Evolutionary conservation across 129 eudicot species (phyloP), one percentile per base, ranked within the genome.

Genomic region (Apium graveolens): DNA sequence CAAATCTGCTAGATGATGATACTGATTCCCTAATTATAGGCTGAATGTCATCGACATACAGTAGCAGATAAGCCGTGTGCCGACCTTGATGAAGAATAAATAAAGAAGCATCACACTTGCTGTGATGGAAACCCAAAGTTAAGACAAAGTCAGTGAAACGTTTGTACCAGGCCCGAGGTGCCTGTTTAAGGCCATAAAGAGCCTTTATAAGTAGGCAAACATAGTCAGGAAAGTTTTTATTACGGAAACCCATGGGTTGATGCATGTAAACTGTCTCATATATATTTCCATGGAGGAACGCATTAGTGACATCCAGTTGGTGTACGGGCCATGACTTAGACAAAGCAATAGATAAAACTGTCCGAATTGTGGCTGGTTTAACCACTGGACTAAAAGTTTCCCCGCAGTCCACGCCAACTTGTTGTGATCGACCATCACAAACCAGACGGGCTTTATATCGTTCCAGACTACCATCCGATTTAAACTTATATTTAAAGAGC

Each of bases 381-480:
- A 60, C 68, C 68, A 60, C 48, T 44, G 48, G 68, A 60, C 68
- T 60, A n/a, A 60, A 60, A 60, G 68, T 60, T 24, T 12, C 68
- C n/a, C 26, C 68, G 9, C 68, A 60, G 26, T 60, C 68, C 12
- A 60, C 31, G 11, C 68, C 68, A n/a, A 60, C 68, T 34, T 60
- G 12, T 60, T 60, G 68, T 18, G 68, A 60, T 7, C 31, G n/a
- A n/a, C 32, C 32, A 60, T 60, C 21, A 1, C n/a, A n/a, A 1
- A 60, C 68, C n/a, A 60, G 68, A 21, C 31, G 29, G 4, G 68
- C 68, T 24, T 60, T 60, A n/a, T 60, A 24, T 60, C 68, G 68
- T n/a, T 60, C 31, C 29, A 60, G 26, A 6, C 29, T n/a, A 60
- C 68, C 68, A n/a, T 60, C 32, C 0, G 68, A 24, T 26, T 24